Evolutionary conservation across 192 early-diverging fungal genomes (phyloP).

Genomic region (Linnemannia hyalina): DNA sequence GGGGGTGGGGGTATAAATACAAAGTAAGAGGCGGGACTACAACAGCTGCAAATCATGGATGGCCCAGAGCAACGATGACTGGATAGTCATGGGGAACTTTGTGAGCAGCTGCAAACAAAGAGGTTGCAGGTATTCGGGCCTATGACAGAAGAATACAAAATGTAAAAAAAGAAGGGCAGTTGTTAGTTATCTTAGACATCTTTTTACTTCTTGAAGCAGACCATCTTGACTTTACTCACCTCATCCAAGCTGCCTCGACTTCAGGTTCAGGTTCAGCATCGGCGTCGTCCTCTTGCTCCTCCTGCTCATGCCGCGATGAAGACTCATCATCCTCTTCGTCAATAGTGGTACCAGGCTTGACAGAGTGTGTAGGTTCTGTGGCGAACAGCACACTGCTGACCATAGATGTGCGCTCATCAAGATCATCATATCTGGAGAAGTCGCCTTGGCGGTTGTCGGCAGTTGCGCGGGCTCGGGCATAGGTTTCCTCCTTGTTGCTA

Average conservation of each 20-base stretch:
- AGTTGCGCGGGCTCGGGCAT: slow-evolving; percentile 19
- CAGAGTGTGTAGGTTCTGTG: slow-evolving; percentile 25
- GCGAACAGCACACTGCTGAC: slow-evolving; percentile 49
- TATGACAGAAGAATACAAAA: neutral
- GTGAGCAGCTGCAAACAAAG: slow-evolving; percentile 49
- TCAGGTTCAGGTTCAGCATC: slow-evolving; percentile 41
- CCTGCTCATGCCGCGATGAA: slow-evolving; percentile 3
- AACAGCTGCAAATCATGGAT: slow-evolving; percentile 51
- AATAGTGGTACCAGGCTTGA: slow-evolving; percentile 22
- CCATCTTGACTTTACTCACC: slow-evolving; percentile 9
- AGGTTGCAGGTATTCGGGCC: slow-evolving; percentile 51
- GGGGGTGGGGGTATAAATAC: slow-evolving; percentile 17
- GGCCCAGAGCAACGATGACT: slow-evolving; percentile 53
- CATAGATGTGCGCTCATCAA: slow-evolving; percentile 43
- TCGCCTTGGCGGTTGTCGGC: slow-evolving; percentile 29
- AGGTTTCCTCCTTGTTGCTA: slow-evolving; percentile 10
- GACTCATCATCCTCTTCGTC: slow-evolving; percentile 32
- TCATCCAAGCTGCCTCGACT: slow-evolving; percentile 47
- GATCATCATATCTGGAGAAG: slow-evolving; percentile 34
- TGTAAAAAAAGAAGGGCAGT: neutral
- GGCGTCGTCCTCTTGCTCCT: slow-evolving; percentile 20
- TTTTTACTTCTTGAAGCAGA: neutral
- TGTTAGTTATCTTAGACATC: neutral
- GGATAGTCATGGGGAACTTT: slow-evolving; percentile 55
- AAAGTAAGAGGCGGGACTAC: slow-evolving; percentile 2